Evolutionary conservation across 108 stramenopile species (phyloP), one percentile per base, ranked within the genome.

Genomic region (Discostella pseudostelligera): DNA sequence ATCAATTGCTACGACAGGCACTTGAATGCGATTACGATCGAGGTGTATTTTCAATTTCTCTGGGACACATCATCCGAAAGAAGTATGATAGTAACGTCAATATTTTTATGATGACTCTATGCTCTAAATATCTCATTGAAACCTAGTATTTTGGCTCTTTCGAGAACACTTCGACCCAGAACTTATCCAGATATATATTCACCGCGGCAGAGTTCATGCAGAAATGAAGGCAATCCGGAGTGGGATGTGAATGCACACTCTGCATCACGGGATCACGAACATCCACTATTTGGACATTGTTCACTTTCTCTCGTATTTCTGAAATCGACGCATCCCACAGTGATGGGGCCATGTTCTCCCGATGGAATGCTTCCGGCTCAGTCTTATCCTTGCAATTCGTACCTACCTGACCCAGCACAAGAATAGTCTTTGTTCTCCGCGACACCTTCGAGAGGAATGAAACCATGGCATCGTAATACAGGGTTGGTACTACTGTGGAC

Each of bases 121-220:
- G n/a, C n/a, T n/a, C n/a, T n/a, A n/a, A n/a, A n/a, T n/a, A n/a
- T n/a, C n/a, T n/a, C n/a, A n/a, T n/a, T n/a, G n/a, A n/a, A n/a
- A n/a, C n/a, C n/a, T n/a, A n/a, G n/a, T n/a, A n/a, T n/a, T n/a
- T n/a, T n/a, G n/a, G n/a, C n/a, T n/a, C n/a, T n/a, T 9, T 11
- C 24, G 26, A 51, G 26, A 67, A 57, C 21, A 67, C 56, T 45
- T 67, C 65, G 32, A 24, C 46, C 65, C 65, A 67, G 35, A 56
- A 67, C 29, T 56, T 67, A 32, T 67, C 65, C 32, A 67, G 65
- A 37, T 67, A 67, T 37, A 67, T 67, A 24, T 67, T 67, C 0
- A 67, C 20, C 6, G 65, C 65, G 40, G 65, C 43, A 13, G 65
- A 67, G 45, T 67, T 67, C 56, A 67, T 57, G 42, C 65, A 67